Percentiles rank a stretch among this genome's conserved stretches.
Conservation (phyloP, 2,329 filamentous ascomycete genomes). For the Cladophialophora bantiana region DNA sequence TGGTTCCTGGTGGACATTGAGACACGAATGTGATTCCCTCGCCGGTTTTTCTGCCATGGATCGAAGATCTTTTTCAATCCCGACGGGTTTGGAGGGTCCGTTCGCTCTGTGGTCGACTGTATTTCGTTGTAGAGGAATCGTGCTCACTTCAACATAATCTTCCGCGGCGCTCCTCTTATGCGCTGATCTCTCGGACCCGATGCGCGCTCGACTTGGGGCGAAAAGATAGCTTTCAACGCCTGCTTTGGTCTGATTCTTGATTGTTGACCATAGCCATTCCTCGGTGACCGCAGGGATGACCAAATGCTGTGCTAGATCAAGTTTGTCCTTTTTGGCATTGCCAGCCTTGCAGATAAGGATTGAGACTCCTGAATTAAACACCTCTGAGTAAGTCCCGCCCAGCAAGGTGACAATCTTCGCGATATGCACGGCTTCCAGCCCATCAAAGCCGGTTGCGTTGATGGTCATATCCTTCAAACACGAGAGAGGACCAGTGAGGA, state of each 20-base stretch:
- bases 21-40: background rate
- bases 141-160: slow-evolving; percentile 28
- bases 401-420: slow-evolving; percentile 77
- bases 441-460: slow-evolving; percentile 81
- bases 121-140: slow-evolving; percentile 24
- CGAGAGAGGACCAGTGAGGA: slow-evolving; percentile 75
- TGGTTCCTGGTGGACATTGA: slow-evolving; percentile 5
- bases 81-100: background rate
- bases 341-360: slow-evolving; percentile 74
- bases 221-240: slow-evolving; percentile 26
- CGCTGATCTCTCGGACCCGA: background rate
- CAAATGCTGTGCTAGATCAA: slow-evolving; percentile 76
- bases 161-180: background rate
- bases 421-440: slow-evolving; percentile 84
- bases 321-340: slow-evolving; percentile 71
- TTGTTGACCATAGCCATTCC: slow-evolving; percentile 85
- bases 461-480: slow-evolving; percentile 74
- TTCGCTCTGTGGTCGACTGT: slow-evolving; percentile 2
- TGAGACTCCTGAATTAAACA: slow-evolving; percentile 73
- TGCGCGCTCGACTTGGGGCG: background rate
- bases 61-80: background rate
- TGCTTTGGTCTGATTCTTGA: slow-evolving; percentile 58
- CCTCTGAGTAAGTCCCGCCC: slow-evolving; percentile 81
- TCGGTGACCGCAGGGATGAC: slow-evolving; percentile 80
- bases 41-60: background rate